Evolutionary conservation across 1,284 basidiomycete species (phyloP), one percentile per base, ranked within the genome.

Genomic region (Ustilago nuda): DNA sequence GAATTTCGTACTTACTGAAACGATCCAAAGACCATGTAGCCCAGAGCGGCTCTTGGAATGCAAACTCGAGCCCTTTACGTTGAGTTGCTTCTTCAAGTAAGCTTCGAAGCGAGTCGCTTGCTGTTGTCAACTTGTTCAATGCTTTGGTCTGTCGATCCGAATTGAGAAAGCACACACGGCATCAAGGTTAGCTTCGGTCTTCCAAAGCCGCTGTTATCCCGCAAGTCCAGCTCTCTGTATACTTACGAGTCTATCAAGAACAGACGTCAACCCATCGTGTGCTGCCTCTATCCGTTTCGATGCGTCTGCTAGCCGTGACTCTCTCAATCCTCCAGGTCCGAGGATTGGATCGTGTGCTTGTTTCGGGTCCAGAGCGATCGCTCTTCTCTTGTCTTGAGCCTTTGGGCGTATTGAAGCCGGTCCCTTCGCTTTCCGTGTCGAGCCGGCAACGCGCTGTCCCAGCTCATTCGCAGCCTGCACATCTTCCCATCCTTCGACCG

Each of bases 11-110:
- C 74, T 54, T 60, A 82, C 80, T 67, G 45, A 83, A 83, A 8
- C 70, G 76, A n/a, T 78, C 74, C 39, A 83, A 48, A 5, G 81
- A 65, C 82, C 82, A 83, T 7, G 81, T 82, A 17, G 68, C 80
- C 82, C 82, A 83, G 53, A 83, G 53, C 0, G 82, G 70, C 13
- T 77, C 63, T 37, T 70, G 61, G n/a, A 77, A 72, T 9, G 69
- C 74, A 19, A 76, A 78, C 19, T 76, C 71, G 36, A 72, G 63
- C 1, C 77, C 68, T 43, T 72, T 74, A n/a, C 69, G 68, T 35
- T 69, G 62, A 3, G 74, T 45, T 15, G 78, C 68, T 19, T 83
- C 82, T 27, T 69, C 60, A 4, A 81, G 37, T 8, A 82, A 54
- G 5, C 68, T 48, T 23, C 53, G 50, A 1, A 76, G 62, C 12